Evolutionary conservation across 2,329 filamentous ascomycete species (phyloP), one percentile per base, ranked within the genome.

Genomic region (Mycogone perniciosa): DNA sequence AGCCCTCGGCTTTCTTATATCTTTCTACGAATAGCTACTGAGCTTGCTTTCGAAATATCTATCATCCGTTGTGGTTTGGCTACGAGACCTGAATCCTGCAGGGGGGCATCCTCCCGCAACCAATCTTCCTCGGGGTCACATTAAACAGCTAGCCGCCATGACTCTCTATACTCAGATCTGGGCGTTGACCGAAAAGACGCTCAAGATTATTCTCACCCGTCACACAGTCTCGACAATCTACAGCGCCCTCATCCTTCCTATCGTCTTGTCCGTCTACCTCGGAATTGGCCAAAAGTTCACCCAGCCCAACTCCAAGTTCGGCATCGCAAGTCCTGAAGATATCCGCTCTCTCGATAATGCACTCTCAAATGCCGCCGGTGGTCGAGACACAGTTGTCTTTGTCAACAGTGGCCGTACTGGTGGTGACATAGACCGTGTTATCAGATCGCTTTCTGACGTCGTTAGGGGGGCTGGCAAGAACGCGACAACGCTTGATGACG

Each of bases 281-380:
- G 76, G 73, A 41, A 88, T 85, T 64, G 84, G 88, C 6, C 82
- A 86, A 56, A 89, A 89, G 64, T 79, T 95, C 56, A 91, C 92
- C 62, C 77, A 88, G 2, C 83, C 88, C 1, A 82, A 86, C 4
- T 83, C 85, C 3, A 71, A 77, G 9, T 95, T 79, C 61, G 89
- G 89, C 42, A 82, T 95, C 58, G 85, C 82, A 35, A 67, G 75
- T 1, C 67, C 81, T 1, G 71, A 68, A 4, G 74, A 81, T 1
- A 69, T 95, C 54, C 77, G 81, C 47, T 77, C 81, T n/a, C 74
- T 93, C 31, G 62, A 72, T 34, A 73, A 85, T 56, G 87, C 82
- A 1, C 73, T 95, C 27, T 62, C 65, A 31, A 70, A 72, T 39
- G 79, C 84, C 1, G 69, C 71, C 20, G 75, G 76, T 5, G 66